Conservation (phyloP, 2,329 filamentous ascomycete species). For the Fusarium virguliforme region DNA sequence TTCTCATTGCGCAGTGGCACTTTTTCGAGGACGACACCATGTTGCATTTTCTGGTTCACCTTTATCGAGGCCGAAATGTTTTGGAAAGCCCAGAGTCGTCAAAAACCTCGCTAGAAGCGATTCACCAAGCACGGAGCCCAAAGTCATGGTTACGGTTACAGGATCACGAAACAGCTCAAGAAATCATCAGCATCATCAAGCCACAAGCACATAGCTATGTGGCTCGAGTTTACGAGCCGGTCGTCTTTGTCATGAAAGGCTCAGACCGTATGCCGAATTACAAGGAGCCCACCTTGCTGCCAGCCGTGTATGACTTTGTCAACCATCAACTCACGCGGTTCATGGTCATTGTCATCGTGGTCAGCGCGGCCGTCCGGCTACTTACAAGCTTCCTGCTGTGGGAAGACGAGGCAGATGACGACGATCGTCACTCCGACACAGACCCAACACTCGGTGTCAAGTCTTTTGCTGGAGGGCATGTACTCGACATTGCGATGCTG, state of each 20-base stretch:
- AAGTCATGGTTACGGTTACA: constrained; percentile 83
- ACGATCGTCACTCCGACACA: constrained; percentile 64
- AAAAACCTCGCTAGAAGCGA: constrained; percentile 64
- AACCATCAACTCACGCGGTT: constrained; percentile 73
- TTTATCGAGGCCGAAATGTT: constrained; percentile 41
- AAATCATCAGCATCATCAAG: constrained; percentile 83
- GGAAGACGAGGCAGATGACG: constrained; percentile 69
- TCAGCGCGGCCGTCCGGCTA: constrained; percentile 76
- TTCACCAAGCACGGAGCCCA: constrained; percentile 83
- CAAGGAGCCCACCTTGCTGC: constrained; percentile 56
- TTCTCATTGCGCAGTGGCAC: constrained; percentile 83
- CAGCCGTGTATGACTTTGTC: constrained; percentile 75
- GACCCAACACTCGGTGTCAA: constrained; percentile 71
- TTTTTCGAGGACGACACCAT: constrained; percentile 77
- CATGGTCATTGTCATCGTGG: constrained; percentile 73
- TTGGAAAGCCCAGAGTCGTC: constrained; percentile 52
- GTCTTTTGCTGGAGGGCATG: constrained; percentile 75
- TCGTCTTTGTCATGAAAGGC: constrained; percentile 80
- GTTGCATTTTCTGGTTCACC: constrained; percentile 48
- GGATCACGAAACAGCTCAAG: constrained; percentile 83
- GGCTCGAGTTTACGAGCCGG: constrained; percentile 81
- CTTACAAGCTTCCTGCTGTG: constrained; percentile 83
- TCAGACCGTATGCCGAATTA: constrained; percentile 75
- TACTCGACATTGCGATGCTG: constrained; percentile 78
- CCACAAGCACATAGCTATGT: constrained; percentile 80